These are phyloP conservation scores for Ambrosiella cleistominuta DNA, from an alignment of 2,329 filamentous ascomycete genomes.

Conservation along the genomic window DNA sequence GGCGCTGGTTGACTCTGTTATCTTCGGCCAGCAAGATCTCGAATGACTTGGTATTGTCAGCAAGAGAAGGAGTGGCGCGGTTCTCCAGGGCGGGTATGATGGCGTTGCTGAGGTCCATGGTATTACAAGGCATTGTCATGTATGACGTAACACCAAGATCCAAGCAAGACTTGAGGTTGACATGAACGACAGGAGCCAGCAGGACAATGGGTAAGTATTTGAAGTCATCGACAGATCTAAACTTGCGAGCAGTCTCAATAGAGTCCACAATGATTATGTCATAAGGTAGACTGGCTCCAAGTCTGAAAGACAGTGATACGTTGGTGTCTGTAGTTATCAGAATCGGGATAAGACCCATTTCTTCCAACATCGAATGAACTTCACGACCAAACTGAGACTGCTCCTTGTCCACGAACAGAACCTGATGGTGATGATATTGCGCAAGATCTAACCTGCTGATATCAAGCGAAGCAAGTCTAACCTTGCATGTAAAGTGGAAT, in stretches of 20 bases:
- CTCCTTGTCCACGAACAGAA: slow-evolving; percentile 87
- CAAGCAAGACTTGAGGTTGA: slow-evolving; percentile 81
- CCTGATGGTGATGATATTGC: slow-evolving; percentile 82
- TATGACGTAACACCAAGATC: slow-evolving; percentile 97
- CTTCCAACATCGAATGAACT: slow-evolving; percentile 59
- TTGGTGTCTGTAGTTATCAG: slow-evolving; percentile 67
- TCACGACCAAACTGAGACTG: slow-evolving; percentile 59
- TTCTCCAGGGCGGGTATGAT: slow-evolving; percentile 93
- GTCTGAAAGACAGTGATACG: slow-evolving; percentile 36
- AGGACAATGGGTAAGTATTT: slow-evolving; percentile 96
- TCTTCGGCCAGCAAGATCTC: slow-evolving; percentile 92
- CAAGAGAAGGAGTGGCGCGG: slow-evolving; percentile 72
- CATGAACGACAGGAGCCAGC: slow-evolving; percentile 71
- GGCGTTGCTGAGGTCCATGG: slow-evolving; percentile 87
- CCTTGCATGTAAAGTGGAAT: slow-evolving; percentile 92
- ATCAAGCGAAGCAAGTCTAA: slow-evolving; percentile 67
- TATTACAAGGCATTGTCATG: slow-evolving; percentile 90
- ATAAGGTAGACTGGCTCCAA: slow-evolving; percentile 49
- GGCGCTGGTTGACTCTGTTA: slow-evolving; percentile 89
- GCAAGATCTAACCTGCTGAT: slow-evolving; percentile 60
- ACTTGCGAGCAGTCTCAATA: slow-evolving; percentile 68
- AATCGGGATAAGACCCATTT: slow-evolving; percentile 63
- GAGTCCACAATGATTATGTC: slow-evolving; percentile 95
- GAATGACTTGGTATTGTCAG: slow-evolving; percentile 88
- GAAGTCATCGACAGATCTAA: slow-evolving; percentile 82